A percentile compares a stretch with the other conserved stretches of the same genome.
Conservation (phyloP, 2,329 filamentous ascomycete genomes). For the Neonectria sp. region DNA sequence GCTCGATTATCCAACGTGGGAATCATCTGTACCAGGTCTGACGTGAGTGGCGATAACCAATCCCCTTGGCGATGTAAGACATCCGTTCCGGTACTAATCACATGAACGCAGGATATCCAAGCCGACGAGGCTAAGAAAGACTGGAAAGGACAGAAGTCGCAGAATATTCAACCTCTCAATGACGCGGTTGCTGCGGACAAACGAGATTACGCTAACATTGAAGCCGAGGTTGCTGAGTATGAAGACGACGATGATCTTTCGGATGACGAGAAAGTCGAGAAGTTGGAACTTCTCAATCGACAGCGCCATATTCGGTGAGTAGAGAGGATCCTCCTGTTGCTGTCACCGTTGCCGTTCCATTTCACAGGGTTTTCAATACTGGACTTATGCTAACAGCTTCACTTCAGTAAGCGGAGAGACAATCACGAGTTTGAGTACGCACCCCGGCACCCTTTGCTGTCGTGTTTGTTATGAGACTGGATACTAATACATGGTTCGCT, state of each 20-base stretch:
- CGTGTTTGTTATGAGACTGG: not conserved
- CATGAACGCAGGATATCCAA: constrained; percentile 47
- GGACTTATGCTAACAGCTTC: not conserved
- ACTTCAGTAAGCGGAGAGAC: constrained; percentile 28
- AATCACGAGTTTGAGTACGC: constrained; percentile 47
- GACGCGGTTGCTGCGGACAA: constrained; percentile 27
- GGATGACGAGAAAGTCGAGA: constrained; percentile 20
- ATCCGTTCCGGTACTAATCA: not conserved
- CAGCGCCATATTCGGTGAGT: constrained; percentile 17
- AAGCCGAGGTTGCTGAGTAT: constrained; percentile 34
- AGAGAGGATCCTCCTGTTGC: accelerated
- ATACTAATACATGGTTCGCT: not conserved
- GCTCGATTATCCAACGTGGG: constrained; percentile 57
- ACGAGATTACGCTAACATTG: constrained; percentile 19
- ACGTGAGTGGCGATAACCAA: constrained; percentile 47
- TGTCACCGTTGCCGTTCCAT: not conserved
- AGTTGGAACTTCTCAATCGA: not conserved
- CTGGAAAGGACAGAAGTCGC: constrained; percentile 46
- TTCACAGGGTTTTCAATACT: not conserved
- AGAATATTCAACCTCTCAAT: constrained; percentile 35
- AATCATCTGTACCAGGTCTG: constrained; percentile 61
- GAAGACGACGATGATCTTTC: constrained; percentile 19
- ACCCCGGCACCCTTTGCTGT: not conserved
- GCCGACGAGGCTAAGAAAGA: constrained; percentile 52
- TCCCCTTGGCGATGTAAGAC: accelerated